A percentile compares a stretch with the other conserved stretches of the same genome.
Evolutionary conservation across 139 green algal species (phyloP).

Genomic region (Chlorella sorokiniana): DNA sequence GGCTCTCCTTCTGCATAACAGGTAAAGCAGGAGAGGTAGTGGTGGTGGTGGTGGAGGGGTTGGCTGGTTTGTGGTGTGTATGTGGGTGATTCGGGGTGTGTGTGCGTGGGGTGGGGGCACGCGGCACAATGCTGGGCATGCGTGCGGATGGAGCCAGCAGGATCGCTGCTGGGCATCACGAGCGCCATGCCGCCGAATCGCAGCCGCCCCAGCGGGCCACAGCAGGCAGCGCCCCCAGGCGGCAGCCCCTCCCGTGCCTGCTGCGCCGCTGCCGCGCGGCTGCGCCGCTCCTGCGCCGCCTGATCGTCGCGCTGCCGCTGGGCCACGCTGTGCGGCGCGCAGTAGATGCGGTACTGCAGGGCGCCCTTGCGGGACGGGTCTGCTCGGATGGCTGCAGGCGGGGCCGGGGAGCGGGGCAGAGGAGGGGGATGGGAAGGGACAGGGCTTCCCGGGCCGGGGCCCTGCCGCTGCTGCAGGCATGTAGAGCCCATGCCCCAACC

Average conservation of each 20-base stretch:
- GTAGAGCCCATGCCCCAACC: too few species aligned
- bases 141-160: too few species aligned
- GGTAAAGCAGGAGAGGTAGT: not conserved
- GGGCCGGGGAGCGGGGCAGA: not conserved
- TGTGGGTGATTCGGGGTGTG: too few species aligned
- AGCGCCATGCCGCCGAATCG: too few species aligned
- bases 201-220: not conserved
- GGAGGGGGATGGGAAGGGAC: not conserved
- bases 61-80: too few species aligned
- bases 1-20: constrained; percentile 17
- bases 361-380: constrained; percentile 11
- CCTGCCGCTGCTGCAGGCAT: too few species aligned
- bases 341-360: constrained; percentile 68
- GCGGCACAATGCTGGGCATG: too few species aligned
- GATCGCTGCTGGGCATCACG: too few species aligned
- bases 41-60: not conserved
- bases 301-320: constrained; percentile 52
- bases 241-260: not conserved
- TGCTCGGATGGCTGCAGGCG: constrained; percentile 13
- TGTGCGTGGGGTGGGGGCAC: too few species aligned
- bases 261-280: not conserved
- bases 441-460: too few species aligned
- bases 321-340: constrained; percentile 63
- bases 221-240: not conserved
- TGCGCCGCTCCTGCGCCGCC: constrained; percentile 3